phyloP scores from a whole-genome alignment of 805 yeast species.

The Clavispora vitiphila region DNA sequence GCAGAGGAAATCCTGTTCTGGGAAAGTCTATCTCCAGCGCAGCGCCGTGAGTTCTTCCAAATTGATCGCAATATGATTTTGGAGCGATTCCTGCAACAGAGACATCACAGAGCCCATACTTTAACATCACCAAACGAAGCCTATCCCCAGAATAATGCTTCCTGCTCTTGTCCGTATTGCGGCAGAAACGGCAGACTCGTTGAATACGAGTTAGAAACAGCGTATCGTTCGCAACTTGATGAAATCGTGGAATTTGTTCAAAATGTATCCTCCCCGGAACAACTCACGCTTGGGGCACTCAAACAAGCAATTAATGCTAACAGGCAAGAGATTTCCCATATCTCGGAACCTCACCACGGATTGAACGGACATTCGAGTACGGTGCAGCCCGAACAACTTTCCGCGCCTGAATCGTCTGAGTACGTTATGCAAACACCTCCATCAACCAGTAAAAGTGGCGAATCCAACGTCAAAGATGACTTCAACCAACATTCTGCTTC shows the following conservation, averaged over 20 bases:
- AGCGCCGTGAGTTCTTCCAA: conserved; percentile 28
- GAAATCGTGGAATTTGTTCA: conserved; percentile 36
- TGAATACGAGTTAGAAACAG: conserved; percentile 69
- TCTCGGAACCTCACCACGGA: background rate
- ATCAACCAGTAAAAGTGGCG: background rate
- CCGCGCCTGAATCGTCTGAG: background rate
- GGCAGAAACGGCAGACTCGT: conserved; percentile 67
- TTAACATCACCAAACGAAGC: conserved; percentile 4
- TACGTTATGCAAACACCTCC: background rate
- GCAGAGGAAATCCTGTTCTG: conserved; percentile 12
- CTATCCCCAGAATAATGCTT: conserved; percentile 1
- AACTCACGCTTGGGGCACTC: background rate
- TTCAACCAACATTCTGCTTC: background rate
- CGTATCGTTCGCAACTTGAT: conserved; percentile 65
- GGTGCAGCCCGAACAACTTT: background rate
- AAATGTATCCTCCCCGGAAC: background rate
- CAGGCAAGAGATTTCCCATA: background rate
- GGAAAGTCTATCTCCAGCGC: conserved; percentile 10
- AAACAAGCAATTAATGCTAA: background rate
- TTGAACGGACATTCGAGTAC: background rate
- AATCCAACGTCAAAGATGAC: background rate
- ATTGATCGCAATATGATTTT: conserved; percentile 68
- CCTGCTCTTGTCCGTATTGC: conserved; percentile 72
- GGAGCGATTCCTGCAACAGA: conserved; percentile 44
- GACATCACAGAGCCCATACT: conserved; percentile 5